Base-by-base conservation (phyloP, 139 green algal species). In the Chlamydomonas asymmetrica region DNA sequence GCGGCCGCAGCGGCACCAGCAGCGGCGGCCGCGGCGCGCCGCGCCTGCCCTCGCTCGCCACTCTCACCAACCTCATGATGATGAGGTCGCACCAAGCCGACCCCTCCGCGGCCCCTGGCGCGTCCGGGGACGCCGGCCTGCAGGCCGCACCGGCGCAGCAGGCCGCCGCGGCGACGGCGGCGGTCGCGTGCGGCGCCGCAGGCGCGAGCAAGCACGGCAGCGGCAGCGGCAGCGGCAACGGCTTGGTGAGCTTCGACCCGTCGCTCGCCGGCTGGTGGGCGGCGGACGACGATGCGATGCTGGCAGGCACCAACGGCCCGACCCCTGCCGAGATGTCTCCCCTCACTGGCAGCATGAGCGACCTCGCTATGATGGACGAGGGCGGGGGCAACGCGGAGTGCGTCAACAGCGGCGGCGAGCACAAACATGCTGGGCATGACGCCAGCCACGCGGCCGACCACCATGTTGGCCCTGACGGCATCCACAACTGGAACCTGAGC, bases 311-410 rank as follows among this genome's bases (percentile, higher is more conserved):
- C 52, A 27, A 34, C 59, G 9, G 32, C 59, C 31, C 71, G 41
- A 77, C 71, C 25, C 71, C 71, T 13, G 31, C 38, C 6, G 71
- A 77, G 27, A 31, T 77, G 71, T 77, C 71, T 25, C 71, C 71
- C 1, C 59, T 77, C 10, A 77, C 71, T 10, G 71, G 71, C 59
- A 68, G 54, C 71, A 77, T 77, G 71, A 61, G 39, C 34, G 71
- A 77, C 60, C 57, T 77, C 29, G 56, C 39, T 27, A 57, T 40
- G 29, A 50, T 37, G 9, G 66, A 49, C 25, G 70, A 3, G 40
- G 64, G 6, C 0, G 70, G n/a, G 1, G 70, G 52, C 16, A 38
- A 22, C 35, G 48, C 29, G 20, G 48, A 48, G 5, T 32, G 8
- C 27, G 7, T 37, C 38, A 23, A 4, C 25, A n/a, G 8, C 62